A percentile compares a stretch with the other conserved stretches of the same genome.
phyloP scores from a whole-genome alignment of 768 basidiomycete species.

The Xanthoconium purpureum region DNA sequence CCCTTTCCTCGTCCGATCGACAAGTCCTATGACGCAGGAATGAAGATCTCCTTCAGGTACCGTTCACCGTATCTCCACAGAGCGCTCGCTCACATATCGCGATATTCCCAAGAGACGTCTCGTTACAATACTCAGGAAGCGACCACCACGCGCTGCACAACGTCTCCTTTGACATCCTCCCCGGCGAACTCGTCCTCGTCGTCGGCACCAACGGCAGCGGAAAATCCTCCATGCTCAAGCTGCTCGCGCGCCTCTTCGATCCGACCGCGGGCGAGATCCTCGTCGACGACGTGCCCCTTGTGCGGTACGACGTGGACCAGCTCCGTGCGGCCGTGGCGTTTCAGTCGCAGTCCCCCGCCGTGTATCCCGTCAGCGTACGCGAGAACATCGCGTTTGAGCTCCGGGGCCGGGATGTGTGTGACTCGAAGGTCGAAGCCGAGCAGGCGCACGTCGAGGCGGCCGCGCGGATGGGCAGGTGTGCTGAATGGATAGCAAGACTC shows the following conservation, averaged over 20 bases:
- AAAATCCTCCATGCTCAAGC: slow-evolving; percentile 40
- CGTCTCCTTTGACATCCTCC: slow-evolving; percentile 28
- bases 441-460: slow-evolving; percentile 29
- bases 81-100: neutral
- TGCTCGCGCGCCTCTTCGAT: slow-evolving; percentile 49
- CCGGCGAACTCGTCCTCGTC: slow-evolving; percentile 31
- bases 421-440: slow-evolving; percentile 4
- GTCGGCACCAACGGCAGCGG: slow-evolving; percentile 32
- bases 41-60: slow-evolving; percentile 29
- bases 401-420: neutral
- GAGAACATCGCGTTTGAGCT: slow-evolving; percentile 42
- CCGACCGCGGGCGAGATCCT: slow-evolving; percentile 42
- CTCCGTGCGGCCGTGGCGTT: slow-evolving; percentile 45
- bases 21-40: slow-evolving; percentile 14
- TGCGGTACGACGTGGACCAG: slow-evolving; percentile 36
- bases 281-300: slow-evolving; percentile 41
- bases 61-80: neutral
- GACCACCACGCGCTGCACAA: slow-evolving; percentile 20
- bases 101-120: slow-evolving; percentile 13
- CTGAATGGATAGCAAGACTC: slow-evolving; percentile 34
- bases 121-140: slow-evolving; percentile 23
- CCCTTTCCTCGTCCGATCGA: slow-evolving; percentile 15
- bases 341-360: slow-evolving; percentile 46
- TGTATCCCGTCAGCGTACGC: slow-evolving; percentile 47
- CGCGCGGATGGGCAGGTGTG: slow-evolving; percentile 31